phyloP scores from a whole-genome alignment of 768 basidiomycete genomes.

The Imleria badia region DNA sequence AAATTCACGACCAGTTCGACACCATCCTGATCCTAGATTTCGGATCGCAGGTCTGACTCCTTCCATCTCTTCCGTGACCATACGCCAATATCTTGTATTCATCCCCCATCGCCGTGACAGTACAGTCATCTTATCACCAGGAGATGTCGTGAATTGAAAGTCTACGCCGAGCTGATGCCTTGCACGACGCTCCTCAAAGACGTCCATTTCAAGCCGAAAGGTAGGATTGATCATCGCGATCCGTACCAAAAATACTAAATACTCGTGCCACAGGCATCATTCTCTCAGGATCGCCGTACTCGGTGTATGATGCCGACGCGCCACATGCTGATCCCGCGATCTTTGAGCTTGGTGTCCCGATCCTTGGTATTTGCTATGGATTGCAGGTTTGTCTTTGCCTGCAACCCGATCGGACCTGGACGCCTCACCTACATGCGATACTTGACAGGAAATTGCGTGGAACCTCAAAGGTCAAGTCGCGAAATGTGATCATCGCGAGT shows the following conservation, averaged over 20 bases:
- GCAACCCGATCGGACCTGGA: not conserved
- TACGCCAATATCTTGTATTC: constrained; percentile 3
- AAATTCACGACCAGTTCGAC: constrained; percentile 94
- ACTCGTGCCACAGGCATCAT: constrained; percentile 68
- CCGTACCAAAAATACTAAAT: not conserved
- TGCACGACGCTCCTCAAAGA: constrained; percentile 91
- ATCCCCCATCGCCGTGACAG: constrained; percentile 39
- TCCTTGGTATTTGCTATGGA: constrained; percentile 97
- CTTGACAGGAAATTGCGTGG: constrained; percentile 86
- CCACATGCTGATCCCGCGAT: constrained; percentile 94
- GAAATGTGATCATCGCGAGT: constrained; percentile 90
- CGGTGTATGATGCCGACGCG: constrained; percentile 90
- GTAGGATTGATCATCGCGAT: constrained; percentile 39
- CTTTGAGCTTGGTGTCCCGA: constrained; percentile 84
- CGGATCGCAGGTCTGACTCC: constrained; percentile 78
- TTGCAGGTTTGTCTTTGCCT: constrained; percentile 62
- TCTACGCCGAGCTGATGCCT: constrained; percentile 97
- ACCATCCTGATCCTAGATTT: constrained; percentile 97
- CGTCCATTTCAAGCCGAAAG: constrained; percentile 91
- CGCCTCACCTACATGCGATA: not conserved
- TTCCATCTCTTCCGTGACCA: constrained; percentile 10
- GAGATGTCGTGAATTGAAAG: constrained; percentile 95
- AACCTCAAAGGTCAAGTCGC: constrained; percentile 81
- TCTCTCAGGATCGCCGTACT: constrained; percentile 96
- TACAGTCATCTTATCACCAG: constrained; percentile 97